Evolutionary conservation across 23 red algal genomes (phyloP).

Genomic region (Agarophyton chilense): DNA sequence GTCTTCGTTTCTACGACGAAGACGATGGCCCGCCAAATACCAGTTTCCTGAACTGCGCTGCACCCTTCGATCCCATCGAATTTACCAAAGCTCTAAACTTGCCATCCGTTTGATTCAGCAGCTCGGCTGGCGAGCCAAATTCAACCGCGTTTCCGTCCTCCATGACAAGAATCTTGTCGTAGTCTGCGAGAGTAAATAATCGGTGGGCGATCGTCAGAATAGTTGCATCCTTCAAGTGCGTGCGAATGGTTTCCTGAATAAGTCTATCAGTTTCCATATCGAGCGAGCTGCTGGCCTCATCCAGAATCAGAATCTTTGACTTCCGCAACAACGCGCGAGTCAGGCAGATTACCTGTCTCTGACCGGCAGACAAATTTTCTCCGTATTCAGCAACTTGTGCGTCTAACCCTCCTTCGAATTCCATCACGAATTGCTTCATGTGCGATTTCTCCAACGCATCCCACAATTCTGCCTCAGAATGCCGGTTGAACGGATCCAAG

Average conservation of each 20-base stretch:
- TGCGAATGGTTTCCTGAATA: constrained; percentile 90
- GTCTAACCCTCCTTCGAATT: constrained; percentile 84
- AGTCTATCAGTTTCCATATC: constrained; percentile 93
- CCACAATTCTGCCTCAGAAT: constrained; percentile 87
- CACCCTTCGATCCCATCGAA: constrained; percentile 57
- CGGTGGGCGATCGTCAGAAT: constrained; percentile 98
- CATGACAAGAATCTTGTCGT: constrained; percentile 87
- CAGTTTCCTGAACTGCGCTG: constrained; percentile 48
- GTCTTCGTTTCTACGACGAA: not conserved
- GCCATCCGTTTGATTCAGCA: constrained; percentile 47
- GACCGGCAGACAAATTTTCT: constrained; percentile 95
- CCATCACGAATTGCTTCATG: constrained; percentile 74
- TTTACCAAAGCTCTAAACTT: constrained; percentile 66
- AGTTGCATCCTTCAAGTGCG: constrained; percentile 79
- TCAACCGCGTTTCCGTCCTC: constrained; percentile 76
- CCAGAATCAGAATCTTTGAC: constrained; percentile 87
- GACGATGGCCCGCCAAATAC: not conserved
- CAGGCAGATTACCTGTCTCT: constrained; percentile 95
- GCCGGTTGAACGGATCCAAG: constrained; percentile 89
- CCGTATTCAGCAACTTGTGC: constrained; percentile 90
- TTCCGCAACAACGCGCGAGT: constrained; percentile 86
- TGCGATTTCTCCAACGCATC: constrained; percentile 85
- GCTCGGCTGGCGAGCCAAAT: constrained; percentile 65
- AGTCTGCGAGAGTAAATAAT: constrained; percentile 87
- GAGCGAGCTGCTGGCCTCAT: constrained; percentile 91